Evolutionary conservation across 179 eudicot genomes (phyloP), one percentile per base, ranked within the genome.

Genomic region (Silene noctiflora): DNA sequence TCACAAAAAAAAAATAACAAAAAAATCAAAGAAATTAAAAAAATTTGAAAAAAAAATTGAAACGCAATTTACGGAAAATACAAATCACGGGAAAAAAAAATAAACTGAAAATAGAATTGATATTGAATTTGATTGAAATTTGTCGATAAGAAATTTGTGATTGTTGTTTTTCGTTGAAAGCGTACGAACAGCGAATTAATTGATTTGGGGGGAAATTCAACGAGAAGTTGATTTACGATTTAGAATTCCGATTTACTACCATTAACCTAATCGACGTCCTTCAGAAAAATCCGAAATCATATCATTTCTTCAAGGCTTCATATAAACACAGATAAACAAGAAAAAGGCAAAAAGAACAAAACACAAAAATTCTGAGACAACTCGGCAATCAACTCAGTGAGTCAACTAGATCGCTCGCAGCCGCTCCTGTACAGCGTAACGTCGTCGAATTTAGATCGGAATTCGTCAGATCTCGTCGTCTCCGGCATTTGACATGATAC

Each of bases 401-500:
- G 75, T 35, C 55, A 58, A 74, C 84, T 71, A 79, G 79, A 66
- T n/a, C 76, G 68, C 51, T 74, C 77, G n/a, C 11, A 55, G 39
- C 81, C 81, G 78, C 81, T 74, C 81, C 84, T 78, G 84, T 78
- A 81, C 83, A 81, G 24, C 16, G 12, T 0, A 48, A 4, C 20
- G 1, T 5, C 62, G 31, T 51, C 39, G 7, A 0, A 1, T 39
- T 39, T 39, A 11, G 46, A 39, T 8, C 58, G 58, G 58, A 19
- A 6, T 19, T 21, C 58, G 1, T 25, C 56, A 64, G 42, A 39
- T 46, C 62, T 66, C 80, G 11, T 17, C 56, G 10, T 85, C 86
- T 0, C 39, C 81, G 4, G 85, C 84, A 3, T 65, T 86, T 0
- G 86, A 84, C 87, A 86, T 86, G 59, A 59, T 20, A 17, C 82